These are phyloP conservation scores for Pseudozyma tsukubaensis DNA, from an alignment of 1,284 basidiomycete genomes.

Conservation along the genomic window DNA sequence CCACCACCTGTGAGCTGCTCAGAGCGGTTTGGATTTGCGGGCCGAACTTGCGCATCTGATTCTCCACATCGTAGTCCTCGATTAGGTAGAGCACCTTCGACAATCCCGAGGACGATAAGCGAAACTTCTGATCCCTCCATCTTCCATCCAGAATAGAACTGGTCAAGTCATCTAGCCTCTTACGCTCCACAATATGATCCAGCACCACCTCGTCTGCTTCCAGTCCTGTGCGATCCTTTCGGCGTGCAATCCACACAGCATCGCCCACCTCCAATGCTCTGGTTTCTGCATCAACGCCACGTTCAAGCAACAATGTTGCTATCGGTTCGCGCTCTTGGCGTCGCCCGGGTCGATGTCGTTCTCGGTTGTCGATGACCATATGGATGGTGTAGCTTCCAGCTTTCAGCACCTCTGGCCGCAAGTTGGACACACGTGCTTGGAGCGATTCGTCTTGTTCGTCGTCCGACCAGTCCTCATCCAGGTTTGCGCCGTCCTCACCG, in stretches of 20 bases:
- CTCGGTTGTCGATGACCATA: slow-evolving; percentile 73
- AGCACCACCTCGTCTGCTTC: slow-evolving; percentile 71
- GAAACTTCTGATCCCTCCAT: slow-evolving; percentile 74
- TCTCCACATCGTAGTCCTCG: slow-evolving; percentile 72
- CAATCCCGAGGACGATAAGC: slow-evolving; percentile 71
- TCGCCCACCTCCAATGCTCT: slow-evolving; percentile 73
- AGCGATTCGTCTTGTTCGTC: slow-evolving; percentile 23
- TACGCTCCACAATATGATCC: slow-evolving; percentile 74
- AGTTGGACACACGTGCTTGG: slow-evolving; percentile 10
- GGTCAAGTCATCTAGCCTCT: slow-evolving; percentile 73
- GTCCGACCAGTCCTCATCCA: slow-evolving; percentile 24
- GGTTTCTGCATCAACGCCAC: slow-evolving; percentile 71
- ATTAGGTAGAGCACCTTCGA: slow-evolving; percentile 73
- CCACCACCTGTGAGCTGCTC: slow-evolving; percentile 73
- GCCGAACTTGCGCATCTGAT: slow-evolving; percentile 61
- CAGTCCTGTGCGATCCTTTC: slow-evolving; percentile 63
- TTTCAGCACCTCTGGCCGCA: slow-evolving; percentile 70
- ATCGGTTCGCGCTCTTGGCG: slow-evolving; percentile 37
- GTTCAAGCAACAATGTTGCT: slow-evolving; percentile 46
- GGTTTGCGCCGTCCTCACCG: background rate
- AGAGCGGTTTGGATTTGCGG: slow-evolving; percentile 69
- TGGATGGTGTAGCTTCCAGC: slow-evolving; percentile 72
- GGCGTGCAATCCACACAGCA: slow-evolving; percentile 73
- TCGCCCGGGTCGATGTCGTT: slow-evolving; percentile 62
- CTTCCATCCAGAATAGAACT: slow-evolving; percentile 73